Conservation (phyloP, 2,329 filamentous ascomycete genomes). For the Cordyceps tenuipes region DNA sequence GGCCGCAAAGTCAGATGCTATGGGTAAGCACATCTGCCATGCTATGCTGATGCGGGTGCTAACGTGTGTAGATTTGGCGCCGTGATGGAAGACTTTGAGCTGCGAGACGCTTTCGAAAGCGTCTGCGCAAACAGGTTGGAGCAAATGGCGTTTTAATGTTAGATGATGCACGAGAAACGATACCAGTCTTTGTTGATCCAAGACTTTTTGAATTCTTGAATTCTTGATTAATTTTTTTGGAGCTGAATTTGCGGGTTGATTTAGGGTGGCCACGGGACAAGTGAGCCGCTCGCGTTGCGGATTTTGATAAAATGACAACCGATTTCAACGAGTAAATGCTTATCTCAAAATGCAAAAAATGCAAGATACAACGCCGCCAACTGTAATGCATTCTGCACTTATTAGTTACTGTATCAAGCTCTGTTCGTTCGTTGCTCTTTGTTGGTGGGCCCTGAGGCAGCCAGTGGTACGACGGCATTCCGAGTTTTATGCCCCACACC, state of each 20-base stretch:
- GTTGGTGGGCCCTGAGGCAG: constrained; percentile 7
- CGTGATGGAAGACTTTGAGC: constrained; percentile 60
- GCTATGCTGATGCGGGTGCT: constrained; percentile 1
- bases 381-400: neutral
- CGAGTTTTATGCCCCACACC: constrained; percentile 24
- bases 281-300: neutral
- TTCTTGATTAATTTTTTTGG: neutral
- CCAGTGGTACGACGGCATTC: constrained; percentile 6
- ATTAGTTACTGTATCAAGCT: neutral
- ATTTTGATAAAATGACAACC: neutral
- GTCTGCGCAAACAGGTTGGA: constrained; percentile 30
- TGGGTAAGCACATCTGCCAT: constrained; percentile 53
- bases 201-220: neutral
- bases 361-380: neutral
- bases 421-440: neutral
- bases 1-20: constrained; percentile 81
- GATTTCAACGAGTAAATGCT: neutral
- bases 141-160: constrained; percentile 8
- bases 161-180: constrained; percentile 4
- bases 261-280: neutral
- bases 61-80: constrained; percentile 46
- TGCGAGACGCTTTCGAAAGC: constrained; percentile 67
- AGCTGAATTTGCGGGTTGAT: neutral
- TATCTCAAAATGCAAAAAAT: no score
- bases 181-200: constrained; percentile 6